Evolutionary conservation across 2,329 filamentous ascomycete species (phyloP).

Genomic region (Reticulascus tulasneorum): DNA sequence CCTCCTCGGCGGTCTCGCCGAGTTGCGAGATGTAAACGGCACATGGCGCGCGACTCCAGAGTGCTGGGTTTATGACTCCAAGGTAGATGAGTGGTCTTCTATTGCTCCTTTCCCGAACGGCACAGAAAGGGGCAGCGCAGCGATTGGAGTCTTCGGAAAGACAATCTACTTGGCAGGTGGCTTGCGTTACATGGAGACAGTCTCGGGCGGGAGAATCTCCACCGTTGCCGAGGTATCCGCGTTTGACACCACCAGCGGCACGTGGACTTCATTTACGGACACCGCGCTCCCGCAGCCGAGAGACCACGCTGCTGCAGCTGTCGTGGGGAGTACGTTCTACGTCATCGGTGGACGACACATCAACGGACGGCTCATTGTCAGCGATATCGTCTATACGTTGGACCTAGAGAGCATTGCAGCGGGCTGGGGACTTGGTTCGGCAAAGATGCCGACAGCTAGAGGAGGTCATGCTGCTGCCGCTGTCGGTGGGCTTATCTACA

Average conservation of each 20-base stretch:
- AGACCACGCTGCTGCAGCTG: constrained; percentile 4
- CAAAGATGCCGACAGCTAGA: neutral
- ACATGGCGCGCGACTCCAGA: neutral
- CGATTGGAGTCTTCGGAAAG: neutral
- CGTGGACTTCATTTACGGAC: neutral
- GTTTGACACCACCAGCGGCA: neutral
- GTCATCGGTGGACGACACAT: constrained; percentile 1
- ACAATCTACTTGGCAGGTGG: neutral
- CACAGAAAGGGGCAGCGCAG: constrained; percentile 21
- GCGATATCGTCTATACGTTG: neutral
- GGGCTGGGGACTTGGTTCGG: constrained; percentile 8
- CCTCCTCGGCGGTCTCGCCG: constrained; percentile 31
- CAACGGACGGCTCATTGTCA: neutral
- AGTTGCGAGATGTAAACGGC: constrained; percentile 16
- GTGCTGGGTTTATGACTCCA: constrained; percentile 21
- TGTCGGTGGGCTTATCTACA: neutral
- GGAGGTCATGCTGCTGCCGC: neutral
- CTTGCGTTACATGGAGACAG: constrained; percentile 1
- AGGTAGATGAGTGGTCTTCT: constrained; percentile 20
- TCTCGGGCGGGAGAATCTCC: neutral
- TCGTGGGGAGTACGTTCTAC: constrained; percentile 3
- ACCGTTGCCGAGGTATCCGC: constrained; percentile 1
- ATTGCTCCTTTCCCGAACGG: constrained; percentile 22
- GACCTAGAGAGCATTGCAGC: constrained; percentile 20
- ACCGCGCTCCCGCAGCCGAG: constrained; percentile 1